Conservation (phyloP, 2,329 filamentous ascomycete genomes). For the Paracoccidioides brasiliensis region DNA sequence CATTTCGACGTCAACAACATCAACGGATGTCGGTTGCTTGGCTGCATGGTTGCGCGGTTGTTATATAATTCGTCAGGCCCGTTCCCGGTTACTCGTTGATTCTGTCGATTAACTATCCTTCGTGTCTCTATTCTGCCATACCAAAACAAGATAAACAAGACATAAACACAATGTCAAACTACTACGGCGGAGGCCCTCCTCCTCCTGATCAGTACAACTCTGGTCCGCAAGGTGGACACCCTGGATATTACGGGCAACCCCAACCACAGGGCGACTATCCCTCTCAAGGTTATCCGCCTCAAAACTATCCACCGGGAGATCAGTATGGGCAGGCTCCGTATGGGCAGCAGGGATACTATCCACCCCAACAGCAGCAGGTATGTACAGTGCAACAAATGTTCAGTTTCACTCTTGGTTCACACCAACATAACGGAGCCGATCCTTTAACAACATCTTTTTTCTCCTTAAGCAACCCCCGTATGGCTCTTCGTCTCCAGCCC, state of each 20-base stretch:
- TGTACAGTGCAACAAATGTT: constrained; percentile 6
- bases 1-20: neutral
- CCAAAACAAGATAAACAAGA: neutral
- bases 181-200: constrained; percentile 9
- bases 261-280: constrained; percentile 10
- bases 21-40: neutral
- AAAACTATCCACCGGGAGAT: constrained; percentile 9
- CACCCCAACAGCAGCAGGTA: constrained; percentile 13
- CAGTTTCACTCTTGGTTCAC: neutral
- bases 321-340: constrained; percentile 8
- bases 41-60: neutral
- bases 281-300: constrained; percentile 9
- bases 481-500: constrained; percentile 3
- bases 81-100: too few relatives aligned
- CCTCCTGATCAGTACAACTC: constrained; percentile 6
- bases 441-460: neutral
- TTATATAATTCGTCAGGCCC: too few relatives aligned
- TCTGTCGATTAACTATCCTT: too few relatives aligned
- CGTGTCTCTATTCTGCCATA: too few relatives aligned
- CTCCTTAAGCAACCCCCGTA: constrained; percentile 8
- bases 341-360: constrained; percentile 12
- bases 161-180: constrained; percentile 3
- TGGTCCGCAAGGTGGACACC: constrained; percentile 1
- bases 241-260: constrained; percentile 3
- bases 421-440: neutral